Evolutionary conservation across 192 early-diverging fungal species (phyloP).

Genomic region (Rhizoclosmatium sp.): DNA sequence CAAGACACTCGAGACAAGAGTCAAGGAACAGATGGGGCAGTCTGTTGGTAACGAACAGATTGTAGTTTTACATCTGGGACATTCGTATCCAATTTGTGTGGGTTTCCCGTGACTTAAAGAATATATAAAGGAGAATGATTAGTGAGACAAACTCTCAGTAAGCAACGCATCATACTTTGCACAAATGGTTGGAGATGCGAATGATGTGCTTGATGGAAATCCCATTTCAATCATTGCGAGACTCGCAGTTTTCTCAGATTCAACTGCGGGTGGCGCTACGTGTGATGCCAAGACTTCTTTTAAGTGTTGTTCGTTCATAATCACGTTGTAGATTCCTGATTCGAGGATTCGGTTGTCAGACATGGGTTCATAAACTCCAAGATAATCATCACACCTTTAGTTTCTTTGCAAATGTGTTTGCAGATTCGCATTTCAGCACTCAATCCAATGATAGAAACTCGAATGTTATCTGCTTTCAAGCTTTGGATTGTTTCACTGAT

Average conservation of each 20-base stretch:
- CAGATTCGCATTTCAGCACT: slow-evolving; percentile 91
- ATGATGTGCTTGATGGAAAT: slow-evolving; percentile 70
- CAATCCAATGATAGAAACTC: slow-evolving; percentile 87
- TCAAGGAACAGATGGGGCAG: slow-evolving; percentile 89
- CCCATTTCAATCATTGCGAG: slow-evolving; percentile 91
- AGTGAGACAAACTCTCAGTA: not conserved
- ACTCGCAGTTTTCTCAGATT: slow-evolving; percentile 57
- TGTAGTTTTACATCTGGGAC: slow-evolving; percentile 82
- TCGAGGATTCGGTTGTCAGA: not conserved
- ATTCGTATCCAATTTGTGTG: slow-evolving; percentile 79
- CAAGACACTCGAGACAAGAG: slow-evolving; percentile 88
- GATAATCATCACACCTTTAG: slow-evolving; percentile 47
- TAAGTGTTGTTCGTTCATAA: slow-evolving; percentile 83
- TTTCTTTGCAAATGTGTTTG: slow-evolving; percentile 74
- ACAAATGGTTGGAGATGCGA: slow-evolving; percentile 69
- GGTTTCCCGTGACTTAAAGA: slow-evolving; percentile 67
- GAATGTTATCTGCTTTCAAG: slow-evolving; percentile 73
- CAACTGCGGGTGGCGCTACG: slow-evolving; percentile 87
- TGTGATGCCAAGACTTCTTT: slow-evolving; percentile 84
- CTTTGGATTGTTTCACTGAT: slow-evolving; percentile 81
- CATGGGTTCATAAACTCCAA: too few species aligned
- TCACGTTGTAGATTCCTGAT: slow-evolving; percentile 80
- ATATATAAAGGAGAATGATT: not conserved
- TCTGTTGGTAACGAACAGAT: slow-evolving; percentile 92
- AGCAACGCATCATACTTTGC: slow-evolving; percentile 66